These are phyloP conservation scores for Sarcomyxa edulis DNA, from an alignment of 768 basidiomycete species.

Conservation along the genomic window DNA sequence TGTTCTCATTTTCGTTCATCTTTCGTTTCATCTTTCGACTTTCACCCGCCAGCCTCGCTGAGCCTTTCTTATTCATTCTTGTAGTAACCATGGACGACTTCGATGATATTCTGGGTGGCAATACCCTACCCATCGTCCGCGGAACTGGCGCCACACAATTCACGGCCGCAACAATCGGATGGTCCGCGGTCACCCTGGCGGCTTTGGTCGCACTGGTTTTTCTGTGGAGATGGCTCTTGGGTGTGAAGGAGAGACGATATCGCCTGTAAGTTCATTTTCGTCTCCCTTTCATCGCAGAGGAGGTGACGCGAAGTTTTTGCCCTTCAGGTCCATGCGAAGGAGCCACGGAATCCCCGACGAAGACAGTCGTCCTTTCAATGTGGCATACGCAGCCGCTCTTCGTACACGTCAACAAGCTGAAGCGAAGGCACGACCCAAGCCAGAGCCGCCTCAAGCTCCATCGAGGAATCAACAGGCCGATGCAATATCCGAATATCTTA, in stretches of 20 bases:
- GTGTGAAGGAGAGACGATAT: conserved; percentile 59
- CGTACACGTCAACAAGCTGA: conserved; percentile 37
- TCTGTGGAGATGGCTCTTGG: conserved; percentile 41
- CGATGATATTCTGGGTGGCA: conserved; percentile 67
- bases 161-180: conserved; percentile 29
- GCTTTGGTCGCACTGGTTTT: conserved; percentile 31
- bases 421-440: conserved; percentile 26
- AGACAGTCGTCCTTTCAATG: conserved; percentile 80
- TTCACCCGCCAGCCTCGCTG: conserved; percentile 32
- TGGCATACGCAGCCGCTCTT: conserved; percentile 75
- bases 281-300: conserved; percentile 1
- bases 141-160: conserved; percentile 21
- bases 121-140: conserved; percentile 33
- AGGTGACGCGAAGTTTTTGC: too few relatives aligned
- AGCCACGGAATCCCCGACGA: conserved; percentile 80
- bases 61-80: conserved; percentile 13
- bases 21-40: too few relatives aligned
- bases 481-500: conserved; percentile 28
- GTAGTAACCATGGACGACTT: conserved; percentile 54
- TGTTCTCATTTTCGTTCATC: conserved; percentile 18
- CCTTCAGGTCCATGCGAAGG: conserved; percentile 59
- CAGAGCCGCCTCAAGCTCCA: conserved; percentile 25
- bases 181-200: conserved; percentile 29
- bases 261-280: conserved; percentile 45
- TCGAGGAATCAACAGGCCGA: conserved; percentile 29